Evolutionary conservation across 495 filamentous ascomycete genomes (phyloP), one percentile per base, ranked within the genome.

Genomic region (Tuber microsphaerosporum): DNA sequence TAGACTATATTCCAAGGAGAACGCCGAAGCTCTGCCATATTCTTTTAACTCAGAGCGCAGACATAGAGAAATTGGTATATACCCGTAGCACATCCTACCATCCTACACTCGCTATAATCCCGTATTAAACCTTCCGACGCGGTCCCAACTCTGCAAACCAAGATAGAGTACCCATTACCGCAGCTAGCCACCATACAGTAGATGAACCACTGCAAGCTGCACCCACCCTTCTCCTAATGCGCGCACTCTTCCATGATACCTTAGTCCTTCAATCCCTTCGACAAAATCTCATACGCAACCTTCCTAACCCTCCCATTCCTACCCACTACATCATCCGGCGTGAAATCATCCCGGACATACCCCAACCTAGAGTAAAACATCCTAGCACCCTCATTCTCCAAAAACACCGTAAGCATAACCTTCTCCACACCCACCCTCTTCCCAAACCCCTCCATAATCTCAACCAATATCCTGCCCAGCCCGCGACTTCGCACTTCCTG

Each of bases 341-440:
- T 61, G 51, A 61, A 61, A 31, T 61, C 51, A 37, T n/a, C 56
- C 19, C 41, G 70, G 43, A 70, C 74, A 1, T 72, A 81, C 80
- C 80, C 80, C 69, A 74, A 72, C 31, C 74, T 69, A 17, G 42
- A 46, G 69, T 82, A 82, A 76, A 82, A 82, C 39, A 74, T 65
- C 56, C 73, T 56, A 17, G 71, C 80, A 34, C 39, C 56, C n/a
- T 71, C 70, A 65, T 82, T 82, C 74, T 81, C 79, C 12, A 71
- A 39, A 43, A 81, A 82, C 37, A 81, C 81, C n/a, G 80, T 82
- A 39, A 82, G 70, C 80, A 82, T 82, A 31, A 61, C 75, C 72
- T 82, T 82, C 48, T 37, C 45, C 74, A 82, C 17, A 3, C 76
- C 76, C 34, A 79, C 74, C 26, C 76, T 75, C 44, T 72, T 71